Evolutionary conservation across 768 basidiomycete species (phyloP).

Genomic region (Pisolithus sp.): DNA sequence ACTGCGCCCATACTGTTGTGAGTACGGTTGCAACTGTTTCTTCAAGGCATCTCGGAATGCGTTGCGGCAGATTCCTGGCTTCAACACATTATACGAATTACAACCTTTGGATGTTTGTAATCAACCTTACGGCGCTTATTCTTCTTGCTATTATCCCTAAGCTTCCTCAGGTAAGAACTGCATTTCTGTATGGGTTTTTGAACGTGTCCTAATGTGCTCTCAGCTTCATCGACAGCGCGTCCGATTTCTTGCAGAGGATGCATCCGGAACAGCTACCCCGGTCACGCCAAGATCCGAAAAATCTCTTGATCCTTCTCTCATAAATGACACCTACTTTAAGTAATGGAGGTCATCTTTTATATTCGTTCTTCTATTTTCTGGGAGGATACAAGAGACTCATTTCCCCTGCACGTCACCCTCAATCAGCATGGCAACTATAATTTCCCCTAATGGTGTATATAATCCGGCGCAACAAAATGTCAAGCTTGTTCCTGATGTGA

Average conservation of each 20-base stretch:
- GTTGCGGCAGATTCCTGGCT: slow-evolving; percentile 68
- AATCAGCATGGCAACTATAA: slow-evolving; percentile 19
- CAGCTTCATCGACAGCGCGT: slow-evolving; percentile 81
- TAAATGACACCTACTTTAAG: slow-evolving; percentile 45
- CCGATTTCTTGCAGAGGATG: slow-evolving; percentile 62
- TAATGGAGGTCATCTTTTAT: slow-evolving; percentile 14
- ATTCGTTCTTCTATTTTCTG: slow-evolving; percentile 1
- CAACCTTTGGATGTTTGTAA: slow-evolving; percentile 86
- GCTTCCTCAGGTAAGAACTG: slow-evolving; percentile 72
- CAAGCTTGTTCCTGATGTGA: slow-evolving; percentile 4
- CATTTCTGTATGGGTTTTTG: slow-evolving; percentile 1
- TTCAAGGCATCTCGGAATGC: not conserved
- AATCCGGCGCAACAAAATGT: slow-evolving; percentile 22
- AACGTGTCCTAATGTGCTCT: slow-evolving; percentile 11
- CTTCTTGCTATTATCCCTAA: slow-evolving; percentile 86
- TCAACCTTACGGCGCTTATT: slow-evolving; percentile 79
- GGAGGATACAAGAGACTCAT: slow-evolving; percentile 6
- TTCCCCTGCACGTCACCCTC: slow-evolving; percentile 10
- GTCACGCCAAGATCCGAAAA: slow-evolving; percentile 50
- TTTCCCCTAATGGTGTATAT: slow-evolving; percentile 29
- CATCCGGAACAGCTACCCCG: slow-evolving; percentile 63
- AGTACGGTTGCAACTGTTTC: slow-evolving; percentile 24
- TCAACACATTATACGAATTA: slow-evolving; percentile 99
- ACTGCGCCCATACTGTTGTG: slow-evolving; percentile 85
- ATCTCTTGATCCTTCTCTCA: slow-evolving; percentile 26